Percentiles rank a stretch among this genome's conserved stretches.
These are phyloP conservation scores for Helotiales sp. DNA, from an alignment of 2,329 filamentous ascomycete genomes.

Conservation along the genomic window DNA sequence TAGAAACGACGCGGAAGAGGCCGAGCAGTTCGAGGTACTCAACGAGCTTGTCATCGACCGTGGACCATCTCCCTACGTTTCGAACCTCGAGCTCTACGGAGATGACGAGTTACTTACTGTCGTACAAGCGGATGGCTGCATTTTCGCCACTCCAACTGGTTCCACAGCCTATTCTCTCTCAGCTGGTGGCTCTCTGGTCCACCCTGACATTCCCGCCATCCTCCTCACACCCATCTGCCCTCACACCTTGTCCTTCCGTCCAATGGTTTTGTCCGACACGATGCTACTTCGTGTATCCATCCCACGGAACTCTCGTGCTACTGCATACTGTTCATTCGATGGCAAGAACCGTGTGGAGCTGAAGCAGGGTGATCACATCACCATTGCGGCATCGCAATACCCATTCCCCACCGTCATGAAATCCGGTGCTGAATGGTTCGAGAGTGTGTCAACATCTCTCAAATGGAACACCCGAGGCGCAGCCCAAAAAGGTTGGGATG, in stretches of 20 bases:
- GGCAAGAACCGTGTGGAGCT: conserved; percentile 96
- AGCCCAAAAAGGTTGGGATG: conserved; percentile 83
- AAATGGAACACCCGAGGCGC: conserved; percentile 95
- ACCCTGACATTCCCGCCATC: conserved; percentile 96
- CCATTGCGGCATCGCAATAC: conserved; percentile 93
- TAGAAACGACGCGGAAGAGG: conserved; percentile 76
- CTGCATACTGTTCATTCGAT: conserved; percentile 96
- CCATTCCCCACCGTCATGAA: conserved; percentile 96
- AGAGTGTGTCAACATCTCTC: conserved; percentile 88
- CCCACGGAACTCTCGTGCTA: conserved; percentile 82
- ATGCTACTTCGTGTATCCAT: conserved; percentile 90
- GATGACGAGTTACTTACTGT: conserved; percentile 95
- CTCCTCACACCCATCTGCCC: conserved; percentile 97
- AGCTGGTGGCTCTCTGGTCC: conserved; percentile 91
- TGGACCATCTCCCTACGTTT: conserved; percentile 94
- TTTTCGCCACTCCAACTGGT: conserved; percentile 94
- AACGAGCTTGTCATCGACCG: conserved; percentile 99
- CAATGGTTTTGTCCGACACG: conserved; percentile 96
- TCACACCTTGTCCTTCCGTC: conserved; percentile 93
- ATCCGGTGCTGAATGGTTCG: conserved; percentile 92
- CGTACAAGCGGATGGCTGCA: conserved; percentile 95
- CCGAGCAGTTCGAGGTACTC: conserved; percentile 95
- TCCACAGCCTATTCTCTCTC: conserved; percentile 96
- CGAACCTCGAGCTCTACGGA: conserved; percentile 93
- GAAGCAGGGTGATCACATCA: conserved; percentile 91